These are phyloP conservation scores for Triangularia verruculosa DNA, from an alignment of 2,329 filamentous ascomycete species.

Conservation along the genomic window DNA sequence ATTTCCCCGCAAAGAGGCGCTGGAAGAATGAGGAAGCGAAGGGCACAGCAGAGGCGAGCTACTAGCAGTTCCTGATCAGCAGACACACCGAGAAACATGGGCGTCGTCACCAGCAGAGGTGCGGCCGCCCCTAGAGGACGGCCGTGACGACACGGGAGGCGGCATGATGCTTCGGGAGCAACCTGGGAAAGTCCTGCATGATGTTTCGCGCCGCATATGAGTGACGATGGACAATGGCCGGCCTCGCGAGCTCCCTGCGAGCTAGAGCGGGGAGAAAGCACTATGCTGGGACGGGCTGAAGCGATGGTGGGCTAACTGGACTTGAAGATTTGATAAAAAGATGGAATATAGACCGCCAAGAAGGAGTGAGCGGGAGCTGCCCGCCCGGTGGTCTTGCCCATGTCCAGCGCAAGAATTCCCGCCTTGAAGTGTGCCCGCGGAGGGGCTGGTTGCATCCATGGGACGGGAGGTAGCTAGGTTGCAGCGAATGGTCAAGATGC, in stretches of 20 bases:
- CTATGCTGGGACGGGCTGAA: constrained; percentile 1
- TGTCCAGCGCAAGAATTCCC: constrained; percentile 4
- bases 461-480: not conserved
- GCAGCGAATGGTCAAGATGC: not conserved
- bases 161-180: constrained; percentile 11
- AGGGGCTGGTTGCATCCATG: not conserved
- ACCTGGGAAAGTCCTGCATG: constrained; percentile 17
- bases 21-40: not conserved
- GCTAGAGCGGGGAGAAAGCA: constrained; percentile 10
- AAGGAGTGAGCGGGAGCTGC: not conserved
- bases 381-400: not conserved
- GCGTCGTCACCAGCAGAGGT: constrained; percentile 12
- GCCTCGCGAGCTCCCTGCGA: constrained; percentile 1
- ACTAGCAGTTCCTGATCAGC: not conserved
- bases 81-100: constrained; percentile 1
- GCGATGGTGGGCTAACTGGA: not conserved
- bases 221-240: constrained; percentile 4
- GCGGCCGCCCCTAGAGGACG: not conserved
- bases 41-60: constrained; percentile 1
- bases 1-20: not conserved
- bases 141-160: constrained; percentile 16
- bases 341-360: not conserved
- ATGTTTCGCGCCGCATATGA: constrained; percentile 12
- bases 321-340: not conserved
- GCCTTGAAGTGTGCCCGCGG: not conserved